Conservation (phyloP, 495 filamentous ascomycete genomes). For the Melanomma pulvis-pyrius region DNA sequence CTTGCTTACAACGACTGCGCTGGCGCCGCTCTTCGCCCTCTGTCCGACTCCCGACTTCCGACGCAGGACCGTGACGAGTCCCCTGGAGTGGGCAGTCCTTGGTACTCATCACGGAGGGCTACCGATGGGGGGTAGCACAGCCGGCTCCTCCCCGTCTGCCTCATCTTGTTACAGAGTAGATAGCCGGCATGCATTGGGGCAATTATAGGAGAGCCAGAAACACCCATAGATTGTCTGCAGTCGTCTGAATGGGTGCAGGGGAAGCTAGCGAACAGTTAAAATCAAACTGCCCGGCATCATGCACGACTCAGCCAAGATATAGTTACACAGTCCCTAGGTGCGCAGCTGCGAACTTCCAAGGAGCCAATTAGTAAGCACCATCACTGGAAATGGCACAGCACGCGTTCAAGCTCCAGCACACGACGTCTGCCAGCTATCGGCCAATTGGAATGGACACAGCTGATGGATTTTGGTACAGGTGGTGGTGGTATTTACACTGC, state of each 20-base stretch:
- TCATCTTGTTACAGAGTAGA: background rate
- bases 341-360: too few relatives aligned
- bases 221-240: too few relatives aligned
- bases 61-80: background rate
- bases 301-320: too few relatives aligned
- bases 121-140: background rate
- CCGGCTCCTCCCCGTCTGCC: background rate
- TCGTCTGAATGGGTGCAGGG: background rate
- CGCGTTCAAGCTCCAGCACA: background rate
- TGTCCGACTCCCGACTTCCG: background rate
- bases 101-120: background rate
- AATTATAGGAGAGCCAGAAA: too few relatives aligned
- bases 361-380: background rate
- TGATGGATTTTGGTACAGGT: slow-evolving; percentile 26
- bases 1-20: background rate
- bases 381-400: slow-evolving; percentile 5
- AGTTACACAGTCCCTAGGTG: too few relatives aligned
- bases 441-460: slow-evolving; percentile 27
- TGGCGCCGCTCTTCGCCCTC: background rate
- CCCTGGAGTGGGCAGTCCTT: background rate
- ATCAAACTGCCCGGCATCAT: too few relatives aligned
- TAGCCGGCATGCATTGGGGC: background rate
- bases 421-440: background rate
- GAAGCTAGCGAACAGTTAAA: too few relatives aligned
- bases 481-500: slow-evolving; percentile 1